Evolutionary conservation across 1,284 basidiomycete genomes (phyloP).

Genomic region (Earliella scabrosa): DNA sequence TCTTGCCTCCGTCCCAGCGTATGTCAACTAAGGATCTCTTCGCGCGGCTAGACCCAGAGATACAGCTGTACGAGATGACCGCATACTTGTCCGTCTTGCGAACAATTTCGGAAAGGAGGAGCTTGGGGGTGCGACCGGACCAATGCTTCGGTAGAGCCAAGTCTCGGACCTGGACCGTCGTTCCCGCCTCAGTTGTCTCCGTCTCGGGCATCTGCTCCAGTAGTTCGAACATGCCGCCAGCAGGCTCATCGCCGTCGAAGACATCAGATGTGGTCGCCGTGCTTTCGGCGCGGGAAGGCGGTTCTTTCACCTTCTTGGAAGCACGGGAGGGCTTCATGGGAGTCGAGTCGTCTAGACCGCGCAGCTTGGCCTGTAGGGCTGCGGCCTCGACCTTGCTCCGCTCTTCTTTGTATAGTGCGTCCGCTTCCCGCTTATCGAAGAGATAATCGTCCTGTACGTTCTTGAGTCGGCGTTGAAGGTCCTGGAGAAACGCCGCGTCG

Average conservation of each 20-base stretch:
- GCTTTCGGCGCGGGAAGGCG: constrained; percentile 14
- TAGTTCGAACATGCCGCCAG: constrained; percentile 76
- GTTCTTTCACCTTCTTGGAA: constrained; percentile 12
- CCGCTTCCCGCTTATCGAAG: constrained; percentile 75
- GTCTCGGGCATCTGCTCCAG: constrained; percentile 71
- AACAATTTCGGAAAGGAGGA: constrained; percentile 69
- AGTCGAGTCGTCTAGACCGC: constrained; percentile 33
- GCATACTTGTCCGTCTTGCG: constrained; percentile 76
- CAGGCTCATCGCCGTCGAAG: constrained; percentile 61
- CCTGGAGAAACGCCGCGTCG: constrained; percentile 45
- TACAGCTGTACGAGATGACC: constrained; percentile 64
- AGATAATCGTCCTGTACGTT: constrained; percentile 72
- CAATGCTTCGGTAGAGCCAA: constrained; percentile 85
- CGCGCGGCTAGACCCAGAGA: constrained; percentile 73
- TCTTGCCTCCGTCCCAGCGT: constrained; percentile 69
- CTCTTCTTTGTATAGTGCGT: constrained; percentile 60
- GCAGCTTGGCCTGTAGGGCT: constrained; percentile 59
- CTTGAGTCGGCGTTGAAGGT: constrained; percentile 58
- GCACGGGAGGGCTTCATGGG: constrained; percentile 3
- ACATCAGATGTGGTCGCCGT: constrained; percentile 39
- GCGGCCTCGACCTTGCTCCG: constrained; percentile 56
- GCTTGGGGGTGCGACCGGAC: constrained; percentile 76
- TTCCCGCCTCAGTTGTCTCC: constrained; percentile 56
- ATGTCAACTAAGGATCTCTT: constrained; percentile 74
- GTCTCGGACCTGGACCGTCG: constrained; percentile 66